Base-by-base conservation (phyloP, 495 filamentous ascomycete genomes). In the Rostrohypoxylon terebratum region DNA sequence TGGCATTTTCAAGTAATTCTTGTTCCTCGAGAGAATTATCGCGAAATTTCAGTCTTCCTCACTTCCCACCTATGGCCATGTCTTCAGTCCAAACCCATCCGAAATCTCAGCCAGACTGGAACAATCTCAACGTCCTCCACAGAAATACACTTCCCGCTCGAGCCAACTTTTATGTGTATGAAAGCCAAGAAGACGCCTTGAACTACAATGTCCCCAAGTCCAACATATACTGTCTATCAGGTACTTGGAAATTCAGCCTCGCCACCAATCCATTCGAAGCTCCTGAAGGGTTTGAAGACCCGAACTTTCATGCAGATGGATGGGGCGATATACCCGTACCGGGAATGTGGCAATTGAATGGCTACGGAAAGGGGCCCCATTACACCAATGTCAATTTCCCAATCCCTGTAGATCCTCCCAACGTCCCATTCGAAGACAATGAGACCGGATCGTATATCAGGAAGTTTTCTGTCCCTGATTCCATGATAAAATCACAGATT, bases 341-440 rank as follows among this genome's bases (percentile, higher is more conserved):
- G 0, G 86, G 87, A 1, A 87, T 89, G 75, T 91, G 89, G 89
- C 89, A 91, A 67, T 75, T 90, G 6, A 87, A 90, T 71, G 89
- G 89, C 36, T 86, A 88, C 64, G 89, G 88, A 6, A 74, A 74
- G n/a, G 77, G 75, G 0, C 83, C 83, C 3, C 87, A 90, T 42
- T 91, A 91, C 69, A 90, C 87, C 6, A 91, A 91, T 51, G 80
- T 87, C 48, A 77, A 84, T 21, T 90, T 85, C 63, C 89, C 88
- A 0, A 86, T 91, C 44, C 88, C 89, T 1, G 82, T 86, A 10
- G 81, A 85, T 59, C 89, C 89, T 5, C 90, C 89, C 0, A 78
- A 81, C 66, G 83, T 88, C 2, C 87, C 89, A 0, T 79, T 80
- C 3, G 81, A 85, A 10, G 80, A 85, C 18, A 91, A 92, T 44